Evolutionary conservation across 192 early-diverging fungal genomes (phyloP).

Genomic region (Thamnidium elegans): DNA sequence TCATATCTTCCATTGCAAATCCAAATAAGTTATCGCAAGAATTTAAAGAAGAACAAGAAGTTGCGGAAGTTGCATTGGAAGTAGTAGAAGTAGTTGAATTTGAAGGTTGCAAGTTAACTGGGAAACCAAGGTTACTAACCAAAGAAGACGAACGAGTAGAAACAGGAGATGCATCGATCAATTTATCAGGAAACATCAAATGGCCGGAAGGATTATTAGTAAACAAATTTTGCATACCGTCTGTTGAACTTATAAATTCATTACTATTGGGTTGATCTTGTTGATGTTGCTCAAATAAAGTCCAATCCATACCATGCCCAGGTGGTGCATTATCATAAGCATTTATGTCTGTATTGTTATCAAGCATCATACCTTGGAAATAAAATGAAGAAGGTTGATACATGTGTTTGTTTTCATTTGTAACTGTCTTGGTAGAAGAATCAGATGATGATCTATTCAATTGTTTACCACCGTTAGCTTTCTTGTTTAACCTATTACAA

Average conservation of each 20-base stretch:
- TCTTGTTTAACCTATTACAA: too few relatives aligned
- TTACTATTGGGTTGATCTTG: too few relatives aligned
- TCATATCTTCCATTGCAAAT: slow-evolving; percentile 1
- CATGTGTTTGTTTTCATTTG: neutral
- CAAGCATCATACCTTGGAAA: slow-evolving; percentile 15
- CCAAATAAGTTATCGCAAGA: slow-evolving; percentile 4
- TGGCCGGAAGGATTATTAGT: too few relatives aligned
- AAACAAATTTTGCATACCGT: too few relatives aligned
- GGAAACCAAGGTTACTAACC: slow-evolving; percentile 1
- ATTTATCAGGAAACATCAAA: neutral
- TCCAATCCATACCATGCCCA: slow-evolving; percentile 13
- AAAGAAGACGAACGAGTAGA: slow-evolving; percentile 2
- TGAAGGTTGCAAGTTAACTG: neutral
- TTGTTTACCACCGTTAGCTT: too few relatives aligned
- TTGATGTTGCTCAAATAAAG: neutral
- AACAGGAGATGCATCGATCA: neutral
- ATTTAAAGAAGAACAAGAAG: neutral
- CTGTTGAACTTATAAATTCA: too few relatives aligned
- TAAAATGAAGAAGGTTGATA: neutral
- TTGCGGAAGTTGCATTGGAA: slow-evolving; percentile 1
- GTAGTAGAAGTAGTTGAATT: slow-evolving; percentile 10
- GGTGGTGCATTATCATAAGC: neutral
- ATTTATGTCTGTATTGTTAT: neutral
- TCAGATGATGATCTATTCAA: too few relatives aligned
- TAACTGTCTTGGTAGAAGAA: too few relatives aligned